These are phyloP conservation scores for Hura crepitans DNA, from an alignment of 441 rosid species.

Conservation along the genomic window DNA sequence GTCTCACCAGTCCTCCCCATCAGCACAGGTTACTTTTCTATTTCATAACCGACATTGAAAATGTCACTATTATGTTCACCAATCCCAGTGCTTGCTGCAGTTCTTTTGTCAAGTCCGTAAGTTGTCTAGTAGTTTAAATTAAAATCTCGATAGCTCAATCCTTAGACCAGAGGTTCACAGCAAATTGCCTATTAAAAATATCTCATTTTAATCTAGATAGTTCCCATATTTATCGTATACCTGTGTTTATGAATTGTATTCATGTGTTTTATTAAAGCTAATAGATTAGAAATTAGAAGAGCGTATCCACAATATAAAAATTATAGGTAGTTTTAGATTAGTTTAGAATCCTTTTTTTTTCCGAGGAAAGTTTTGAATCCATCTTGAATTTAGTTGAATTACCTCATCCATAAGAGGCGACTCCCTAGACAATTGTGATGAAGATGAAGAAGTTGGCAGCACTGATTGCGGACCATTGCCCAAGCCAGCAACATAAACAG, in stretches of 20 bases:
- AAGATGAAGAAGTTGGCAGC: conserved; percentile 68
- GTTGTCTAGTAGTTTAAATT: too few relatives aligned
- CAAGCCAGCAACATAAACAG: conserved; percentile 51
- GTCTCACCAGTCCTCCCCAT: too few relatives aligned
- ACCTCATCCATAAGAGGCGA: conserved; percentile 90
- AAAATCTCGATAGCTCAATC: neutral
- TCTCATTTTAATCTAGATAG: neutral
- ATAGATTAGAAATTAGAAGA: neutral
- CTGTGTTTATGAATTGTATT: neutral
- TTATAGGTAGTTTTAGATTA: neutral
- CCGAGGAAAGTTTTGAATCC: too few relatives aligned
- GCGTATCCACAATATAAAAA: neutral
- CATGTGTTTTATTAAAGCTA: neutral
- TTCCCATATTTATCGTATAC: neutral
- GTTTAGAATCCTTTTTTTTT: neutral
- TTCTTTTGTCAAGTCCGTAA: too few relatives aligned
- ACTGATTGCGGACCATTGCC: conserved; percentile 49
- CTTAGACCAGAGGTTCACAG: neutral
- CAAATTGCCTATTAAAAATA: neutral
- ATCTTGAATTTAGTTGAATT: conserved; percentile 18
- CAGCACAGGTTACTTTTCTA: too few relatives aligned
- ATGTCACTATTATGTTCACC: too few relatives aligned
- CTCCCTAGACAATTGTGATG: conserved; percentile 81
- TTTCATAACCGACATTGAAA: too few relatives aligned
- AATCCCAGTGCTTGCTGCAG: too few relatives aligned